A percentile compares a stretch with the other conserved stretches of the same genome.
Conservation (phyloP, 331 rosid genomes). For the Quercus phellos region DNA sequence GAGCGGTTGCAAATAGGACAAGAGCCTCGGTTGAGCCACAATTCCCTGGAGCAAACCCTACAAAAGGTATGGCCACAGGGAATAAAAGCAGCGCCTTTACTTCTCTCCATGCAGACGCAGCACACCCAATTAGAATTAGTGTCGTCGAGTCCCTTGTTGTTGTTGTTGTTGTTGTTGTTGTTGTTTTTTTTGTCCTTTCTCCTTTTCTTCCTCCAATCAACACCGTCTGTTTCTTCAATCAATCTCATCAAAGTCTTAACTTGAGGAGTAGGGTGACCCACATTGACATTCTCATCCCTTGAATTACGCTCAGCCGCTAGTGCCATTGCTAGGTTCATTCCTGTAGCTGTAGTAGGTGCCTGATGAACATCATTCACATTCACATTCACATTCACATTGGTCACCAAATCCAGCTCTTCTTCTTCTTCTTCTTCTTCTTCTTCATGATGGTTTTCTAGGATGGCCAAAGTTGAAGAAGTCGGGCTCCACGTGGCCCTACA, state of each 20-base stretch:
- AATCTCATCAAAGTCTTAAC: slow-evolving; percentile 67
- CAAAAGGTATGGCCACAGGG: slow-evolving; percentile 98
- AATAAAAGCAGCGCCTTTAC: slow-evolving; percentile 88
- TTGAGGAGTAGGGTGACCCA: neutral
- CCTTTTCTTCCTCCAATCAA: slow-evolving; percentile 23
- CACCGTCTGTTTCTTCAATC: slow-evolving; percentile 72
- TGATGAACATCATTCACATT: slow-evolving; percentile 24
- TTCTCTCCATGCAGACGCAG: slow-evolving; percentile 98
- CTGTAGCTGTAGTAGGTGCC: slow-evolving; percentile 11
- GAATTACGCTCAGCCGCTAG: slow-evolving; percentile 73
- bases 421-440: slow-evolving; percentile 26
- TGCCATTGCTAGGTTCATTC: slow-evolving; percentile 87
- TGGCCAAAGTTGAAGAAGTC: slow-evolving; percentile 26
- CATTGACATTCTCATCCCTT: neutral
- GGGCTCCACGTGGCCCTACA: slow-evolving; percentile 75
- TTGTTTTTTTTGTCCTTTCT: neutral
- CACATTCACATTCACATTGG: slow-evolving; percentile 20
- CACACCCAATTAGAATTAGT: slow-evolving; percentile 56
- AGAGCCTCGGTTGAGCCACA: slow-evolving; percentile 86
- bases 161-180: no score
- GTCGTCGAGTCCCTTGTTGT: slow-evolving; percentile 16
- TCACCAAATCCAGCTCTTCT: neutral
- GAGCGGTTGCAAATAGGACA: slow-evolving; percentile 95
- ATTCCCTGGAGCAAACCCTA: slow-evolving; percentile 89
- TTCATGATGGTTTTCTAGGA: neutral